Conservation (phyloP, 352 stramenopile genomes). For the Phytophthora quininea region DNA sequence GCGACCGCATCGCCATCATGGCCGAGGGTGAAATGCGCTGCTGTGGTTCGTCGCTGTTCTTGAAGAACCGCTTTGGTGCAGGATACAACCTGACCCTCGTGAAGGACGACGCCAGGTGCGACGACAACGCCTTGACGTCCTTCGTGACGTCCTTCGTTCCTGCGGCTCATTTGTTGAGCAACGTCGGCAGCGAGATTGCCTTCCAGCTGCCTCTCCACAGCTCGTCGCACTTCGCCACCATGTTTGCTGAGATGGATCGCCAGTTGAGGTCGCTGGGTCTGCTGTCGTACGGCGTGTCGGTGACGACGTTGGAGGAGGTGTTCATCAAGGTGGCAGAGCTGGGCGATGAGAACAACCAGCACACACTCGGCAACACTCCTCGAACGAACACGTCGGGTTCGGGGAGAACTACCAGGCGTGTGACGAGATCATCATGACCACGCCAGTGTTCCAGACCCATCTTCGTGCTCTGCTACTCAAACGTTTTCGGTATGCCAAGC, state of each 20-base stretch:
- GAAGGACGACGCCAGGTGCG: conserved; percentile 43
- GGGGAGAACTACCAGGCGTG: conserved; percentile 11
- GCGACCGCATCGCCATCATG: conserved; percentile 85
- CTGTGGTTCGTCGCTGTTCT: conserved; percentile 74
- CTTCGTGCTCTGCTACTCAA: conserved; percentile 52
- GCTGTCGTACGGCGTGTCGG: conserved; percentile 68
- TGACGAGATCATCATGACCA: conserved; percentile 13
- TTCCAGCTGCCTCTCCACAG: conserved; percentile 63
- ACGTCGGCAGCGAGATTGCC: conserved; percentile 73
- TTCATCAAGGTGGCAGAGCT: conserved; percentile 73
- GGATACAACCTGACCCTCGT: conserved; percentile 71
- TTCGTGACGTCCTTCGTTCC: conserved; percentile 42
- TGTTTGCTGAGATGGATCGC: conserved; percentile 68
- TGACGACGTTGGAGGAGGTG: conserved; percentile 80
- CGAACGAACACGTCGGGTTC: conserved; percentile 1
- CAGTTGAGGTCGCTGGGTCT: conserved; percentile 38
- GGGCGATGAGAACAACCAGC: conserved; percentile 41
- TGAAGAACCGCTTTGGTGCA: conserved; percentile 72
- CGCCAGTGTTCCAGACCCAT: conserved; percentile 32
- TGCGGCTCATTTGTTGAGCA: conserved; percentile 49
- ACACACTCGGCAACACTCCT: conserved; percentile 29
- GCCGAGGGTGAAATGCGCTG: conserved; percentile 68
- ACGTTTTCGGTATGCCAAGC: conserved; percentile 50
- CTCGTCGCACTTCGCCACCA: conserved; percentile 46
- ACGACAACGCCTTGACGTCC: conserved; percentile 20